A percentile compares a stretch with the other conserved stretches of the same genome.
Conservation (phyloP, 1,284 basidiomycete species). For the Cystobasidium sp. region DNA sequence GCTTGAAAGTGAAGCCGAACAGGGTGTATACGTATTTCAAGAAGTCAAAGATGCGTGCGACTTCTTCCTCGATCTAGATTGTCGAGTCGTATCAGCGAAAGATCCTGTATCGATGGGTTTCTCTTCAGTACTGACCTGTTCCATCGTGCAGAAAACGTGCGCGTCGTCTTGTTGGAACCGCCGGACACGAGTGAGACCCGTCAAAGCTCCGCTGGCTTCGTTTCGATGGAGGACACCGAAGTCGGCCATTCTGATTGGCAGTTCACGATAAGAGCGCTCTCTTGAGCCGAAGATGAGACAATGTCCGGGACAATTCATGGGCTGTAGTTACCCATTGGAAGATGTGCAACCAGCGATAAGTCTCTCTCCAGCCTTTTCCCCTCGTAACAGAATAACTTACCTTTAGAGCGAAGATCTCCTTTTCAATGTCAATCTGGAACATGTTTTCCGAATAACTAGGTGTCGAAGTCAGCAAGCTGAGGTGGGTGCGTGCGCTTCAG, state of each 20-base stretch:
- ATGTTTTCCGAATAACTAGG: conserved; percentile 74
- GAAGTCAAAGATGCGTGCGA: conserved; percentile 88
- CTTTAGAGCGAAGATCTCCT: conserved; percentile 65
- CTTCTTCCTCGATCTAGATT: conserved; percentile 81
- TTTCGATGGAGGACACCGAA: conserved; percentile 98
- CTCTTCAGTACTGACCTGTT: conserved; percentile 64
- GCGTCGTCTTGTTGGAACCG: conserved; percentile 98
- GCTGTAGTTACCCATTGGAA: conserved; percentile 74
- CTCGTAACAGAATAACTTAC: neutral
- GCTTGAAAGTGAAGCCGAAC: conserved; percentile 96
- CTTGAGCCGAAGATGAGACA: conserved; percentile 94
- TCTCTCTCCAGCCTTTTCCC: neutral
- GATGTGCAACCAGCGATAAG: neutral
- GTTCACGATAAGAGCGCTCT: conserved; percentile 92
- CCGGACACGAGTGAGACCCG: conserved; percentile 89
- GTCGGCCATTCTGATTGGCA: conserved; percentile 96
- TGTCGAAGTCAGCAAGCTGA: neutral
- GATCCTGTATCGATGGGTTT: neutral
- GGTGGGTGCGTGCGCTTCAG: neutral
- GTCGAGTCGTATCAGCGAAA: neutral
- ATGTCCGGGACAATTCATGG: conserved; percentile 99
- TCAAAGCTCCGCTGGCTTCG: conserved; percentile 92
- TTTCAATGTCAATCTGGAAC: conserved; percentile 91
- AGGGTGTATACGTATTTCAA: conserved; percentile 90
- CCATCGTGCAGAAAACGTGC: conserved; percentile 95